Conservation (phyloP, 2,329 filamentous ascomycete genomes). For the Clathrospora elynae region DNA sequence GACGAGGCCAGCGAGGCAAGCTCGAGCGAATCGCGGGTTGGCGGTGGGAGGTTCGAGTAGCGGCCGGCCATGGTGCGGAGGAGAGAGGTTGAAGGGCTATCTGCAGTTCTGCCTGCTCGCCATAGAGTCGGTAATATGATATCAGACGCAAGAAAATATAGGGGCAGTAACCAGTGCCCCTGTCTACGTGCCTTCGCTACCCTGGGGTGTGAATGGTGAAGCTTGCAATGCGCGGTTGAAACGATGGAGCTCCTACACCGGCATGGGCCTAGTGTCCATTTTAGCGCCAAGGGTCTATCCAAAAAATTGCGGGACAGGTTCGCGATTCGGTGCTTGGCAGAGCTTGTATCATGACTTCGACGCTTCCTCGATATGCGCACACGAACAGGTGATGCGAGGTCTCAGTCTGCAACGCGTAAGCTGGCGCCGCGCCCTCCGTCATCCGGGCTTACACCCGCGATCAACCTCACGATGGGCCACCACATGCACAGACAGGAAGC, state of each 20-base stretch:
- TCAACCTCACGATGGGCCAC: conserved; percentile 13
- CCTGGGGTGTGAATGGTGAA: conserved; percentile 22
- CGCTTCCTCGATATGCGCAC: conserved; percentile 20
- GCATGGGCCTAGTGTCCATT: conserved; percentile 29
- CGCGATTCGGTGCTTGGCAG: conserved; percentile 12
- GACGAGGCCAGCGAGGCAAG: conserved; percentile 92
- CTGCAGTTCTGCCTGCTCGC: conserved; percentile 22
- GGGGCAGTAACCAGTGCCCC: conserved; percentile 22
- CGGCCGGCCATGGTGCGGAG: conserved; percentile 45
- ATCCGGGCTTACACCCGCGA: conserved; percentile 13
- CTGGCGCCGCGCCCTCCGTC: conserved; percentile 31
- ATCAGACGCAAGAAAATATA: conserved; percentile 6
- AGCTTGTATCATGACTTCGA: conserved; percentile 3
- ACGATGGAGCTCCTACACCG: conserved; percentile 22
- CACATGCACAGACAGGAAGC: conserved; percentile 4
- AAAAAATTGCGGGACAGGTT: conserved; percentile 21
- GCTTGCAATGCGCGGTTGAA: conserved; percentile 27
- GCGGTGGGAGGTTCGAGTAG: conserved; percentile 44
- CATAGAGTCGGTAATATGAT: conserved; percentile 28
- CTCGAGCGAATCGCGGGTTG: conserved; percentile 88
- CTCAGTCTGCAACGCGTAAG: conserved; percentile 31
- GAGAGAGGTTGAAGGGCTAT: conserved; percentile 19
- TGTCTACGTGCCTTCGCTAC: conserved; percentile 11
- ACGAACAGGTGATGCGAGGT: conserved; percentile 35
- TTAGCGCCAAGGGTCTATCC: conserved; percentile 14